phyloP scores from a whole-genome alignment of 169 alveolate genomes.

The Fabrea salina region DNA sequence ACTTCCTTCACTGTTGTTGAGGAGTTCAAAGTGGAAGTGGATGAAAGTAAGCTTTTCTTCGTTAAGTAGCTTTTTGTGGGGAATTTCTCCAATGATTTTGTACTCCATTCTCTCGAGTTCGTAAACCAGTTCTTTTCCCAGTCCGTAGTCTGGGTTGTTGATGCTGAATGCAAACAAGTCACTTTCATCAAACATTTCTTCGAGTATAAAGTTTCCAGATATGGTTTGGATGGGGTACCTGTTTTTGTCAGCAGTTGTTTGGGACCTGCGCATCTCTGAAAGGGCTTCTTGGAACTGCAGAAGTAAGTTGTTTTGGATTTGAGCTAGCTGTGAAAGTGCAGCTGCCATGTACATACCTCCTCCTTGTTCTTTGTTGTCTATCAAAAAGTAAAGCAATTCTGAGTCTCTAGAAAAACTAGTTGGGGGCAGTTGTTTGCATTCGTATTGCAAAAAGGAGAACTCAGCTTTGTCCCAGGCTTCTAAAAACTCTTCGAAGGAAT shows the following conservation, averaged over 20 bases:
- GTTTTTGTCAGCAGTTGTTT: not conserved
- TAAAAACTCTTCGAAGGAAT: not conserved
- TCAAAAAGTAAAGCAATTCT: conserved; percentile 31
- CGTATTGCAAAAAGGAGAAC: not conserved
- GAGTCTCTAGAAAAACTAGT: not conserved
- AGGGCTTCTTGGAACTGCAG: conserved; percentile 22
- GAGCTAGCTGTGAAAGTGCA: conserved; percentile 34
- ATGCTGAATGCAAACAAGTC: not conserved
- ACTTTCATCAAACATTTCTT: not conserved
- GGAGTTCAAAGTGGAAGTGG: conserved; percentile 6
- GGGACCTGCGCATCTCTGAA: not conserved
- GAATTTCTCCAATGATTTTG: not conserved
- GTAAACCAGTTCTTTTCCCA: not conserved
- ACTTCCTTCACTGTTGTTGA: not conserved
- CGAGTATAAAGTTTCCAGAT: not conserved
- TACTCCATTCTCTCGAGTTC: conserved; percentile 1
- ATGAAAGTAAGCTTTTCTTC: not conserved
- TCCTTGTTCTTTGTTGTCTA: conserved; percentile 38
- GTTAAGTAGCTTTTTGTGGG: not conserved
- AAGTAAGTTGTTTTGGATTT: conserved; percentile 45
- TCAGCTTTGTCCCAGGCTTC: not conserved
- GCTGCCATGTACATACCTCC: conserved; percentile 59
- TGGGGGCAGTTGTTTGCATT: not conserved
- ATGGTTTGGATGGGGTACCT: not conserved
- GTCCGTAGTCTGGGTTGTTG: not conserved